Percentiles rank a stretch among this genome's conserved stretches.
These are phyloP conservation scores for Tephrocybe sp. DNA, from an alignment of 768 basidiomycete genomes.

Conservation along the genomic window DNA sequence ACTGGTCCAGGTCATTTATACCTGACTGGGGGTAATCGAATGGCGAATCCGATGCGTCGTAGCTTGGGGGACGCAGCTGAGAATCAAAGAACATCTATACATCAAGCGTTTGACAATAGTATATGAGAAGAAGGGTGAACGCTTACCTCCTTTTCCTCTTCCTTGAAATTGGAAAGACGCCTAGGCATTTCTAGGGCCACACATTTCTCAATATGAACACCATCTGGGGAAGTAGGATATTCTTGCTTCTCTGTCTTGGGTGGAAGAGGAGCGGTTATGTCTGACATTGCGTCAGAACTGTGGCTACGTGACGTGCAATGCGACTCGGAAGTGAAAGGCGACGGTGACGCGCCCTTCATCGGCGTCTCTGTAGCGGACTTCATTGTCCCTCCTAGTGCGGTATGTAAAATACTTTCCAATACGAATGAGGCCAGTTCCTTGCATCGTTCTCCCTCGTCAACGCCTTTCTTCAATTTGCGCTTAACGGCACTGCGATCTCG, in stretches of 20 bases:
- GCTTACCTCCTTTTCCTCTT: background rate
- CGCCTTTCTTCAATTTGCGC: constrained; percentile 33
- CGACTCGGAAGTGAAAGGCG: no score
- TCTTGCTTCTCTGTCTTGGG: background rate
- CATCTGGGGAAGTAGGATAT: background rate
- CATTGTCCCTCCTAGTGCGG: constrained; percentile 24
- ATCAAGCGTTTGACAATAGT: background rate
- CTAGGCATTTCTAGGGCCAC: background rate
- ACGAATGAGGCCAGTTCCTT: constrained; percentile 34
- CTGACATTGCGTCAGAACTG: background rate
- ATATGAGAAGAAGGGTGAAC: background rate
- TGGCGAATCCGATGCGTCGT: constrained; percentile 14
- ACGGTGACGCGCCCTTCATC: background rate
- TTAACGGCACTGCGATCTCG: constrained; percentile 19
- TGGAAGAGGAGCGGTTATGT: background rate
- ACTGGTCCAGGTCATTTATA: no score
- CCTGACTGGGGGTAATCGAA: constrained; percentile 8
- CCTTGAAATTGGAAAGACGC: background rate
- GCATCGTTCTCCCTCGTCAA: constrained; percentile 37
- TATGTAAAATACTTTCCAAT: constrained; percentile 30
- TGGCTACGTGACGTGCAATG: background rate
- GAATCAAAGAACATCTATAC: no score
- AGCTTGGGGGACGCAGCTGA: constrained; percentile 9
- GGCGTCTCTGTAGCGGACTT: constrained; percentile 11
- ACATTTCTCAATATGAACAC: background rate